Evolutionary conservation across 306 rosid genomes (phyloP).

Genomic region (Prunus mira): DNA sequence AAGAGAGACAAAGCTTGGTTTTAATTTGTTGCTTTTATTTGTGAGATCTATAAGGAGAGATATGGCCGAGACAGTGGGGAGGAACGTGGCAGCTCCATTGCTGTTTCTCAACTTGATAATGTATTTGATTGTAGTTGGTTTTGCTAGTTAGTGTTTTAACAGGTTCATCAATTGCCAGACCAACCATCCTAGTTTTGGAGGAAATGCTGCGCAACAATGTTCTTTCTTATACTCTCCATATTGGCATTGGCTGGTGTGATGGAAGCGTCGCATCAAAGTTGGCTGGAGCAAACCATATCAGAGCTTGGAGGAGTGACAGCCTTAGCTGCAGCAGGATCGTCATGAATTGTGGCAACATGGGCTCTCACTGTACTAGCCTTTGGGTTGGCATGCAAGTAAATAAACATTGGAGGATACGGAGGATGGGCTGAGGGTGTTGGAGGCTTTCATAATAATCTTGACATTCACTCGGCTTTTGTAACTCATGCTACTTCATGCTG

Average conservation of each 20-base stretch:
- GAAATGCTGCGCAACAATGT: slow-evolving; percentile 73
- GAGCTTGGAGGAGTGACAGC: slow-evolving; percentile 87
- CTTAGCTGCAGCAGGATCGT: slow-evolving; percentile 72
- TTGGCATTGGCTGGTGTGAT: slow-evolving; percentile 42
- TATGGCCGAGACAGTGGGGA: slow-evolving; percentile 78
- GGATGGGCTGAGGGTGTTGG: slow-evolving; percentile 80
- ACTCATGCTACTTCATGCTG: slow-evolving; percentile 65
- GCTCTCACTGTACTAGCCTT: slow-evolving; percentile 54
- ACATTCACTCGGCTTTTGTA: slow-evolving; percentile 71
- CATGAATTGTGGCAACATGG: slow-evolving; percentile 61
- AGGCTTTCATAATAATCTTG: slow-evolving; percentile 69
- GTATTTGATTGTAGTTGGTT: slow-evolving; percentile 77
- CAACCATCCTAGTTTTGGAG: slow-evolving; percentile 89
- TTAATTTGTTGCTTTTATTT: neutral
- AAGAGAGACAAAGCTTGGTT: too few relatives aligned
- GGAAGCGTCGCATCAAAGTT: slow-evolving; percentile 67
- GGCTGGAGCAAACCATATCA: slow-evolving; percentile 63
- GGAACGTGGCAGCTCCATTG: slow-evolving; percentile 72
- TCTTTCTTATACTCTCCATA: slow-evolving; percentile 53
- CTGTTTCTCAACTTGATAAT: slow-evolving; percentile 79
- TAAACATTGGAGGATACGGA: slow-evolving; percentile 70
- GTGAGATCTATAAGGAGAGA: neutral
- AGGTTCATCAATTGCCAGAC: slow-evolving; percentile 83
- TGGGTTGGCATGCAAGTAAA: slow-evolving; percentile 85
- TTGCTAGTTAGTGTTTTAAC: slow-evolving; percentile 84